Base-by-base conservation (phyloP, 2,329 filamentous ascomycete genomes). In the Rhynchosporium secalis region DNA sequence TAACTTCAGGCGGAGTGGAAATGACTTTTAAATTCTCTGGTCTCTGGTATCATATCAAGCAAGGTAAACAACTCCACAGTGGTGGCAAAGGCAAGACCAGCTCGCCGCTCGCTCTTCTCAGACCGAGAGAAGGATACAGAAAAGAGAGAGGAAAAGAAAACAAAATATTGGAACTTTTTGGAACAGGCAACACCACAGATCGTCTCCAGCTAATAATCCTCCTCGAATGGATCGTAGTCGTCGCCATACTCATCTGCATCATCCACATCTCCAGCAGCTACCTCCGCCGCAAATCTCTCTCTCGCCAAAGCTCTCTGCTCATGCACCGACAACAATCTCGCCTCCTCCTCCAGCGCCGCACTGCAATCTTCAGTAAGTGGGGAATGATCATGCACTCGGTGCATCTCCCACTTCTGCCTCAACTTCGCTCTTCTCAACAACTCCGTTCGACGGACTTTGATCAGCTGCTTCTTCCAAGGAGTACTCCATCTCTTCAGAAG, bases 141-240 rank as follows among this genome's bases (percentile, higher is more conserved):
- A 20, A 31, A 6, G 6, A 41, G 1, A 8, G 2, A 28, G 12
- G 12, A 28, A n/a, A 49, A 7, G 10, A 49, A 49, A 31, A 49
- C 9, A 33, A 2, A n/a, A 36, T 10, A 36, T 36, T 36, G 33
- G 33, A 36, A 10, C 33, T 6, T 6, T 36, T 46, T 20, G n/a
- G 5, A 46, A 46, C 36, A 26, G n/a, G 38, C 8, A 38, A 28
- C 28, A 54, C 5, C 5, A 38, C n/a, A 40, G 15, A 54, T 26
- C 3, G 9, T 10, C 36, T 28, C 49, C 26, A 12, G 7, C 51
- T 54, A 54, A 7, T 54, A 54, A 28, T 54, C 36, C 51, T 41
- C 51, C 12, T 28, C 51, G 13, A 13, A 41, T 15, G 51, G 51
- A 54, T 54, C 51, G 40, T 54, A 54, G 12, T 54, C 51, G 8